These are phyloP conservation scores for Tylopilus rubrobrunneus DNA, from an alignment of 768 basidiomycete genomes.

Conservation along the genomic window DNA sequence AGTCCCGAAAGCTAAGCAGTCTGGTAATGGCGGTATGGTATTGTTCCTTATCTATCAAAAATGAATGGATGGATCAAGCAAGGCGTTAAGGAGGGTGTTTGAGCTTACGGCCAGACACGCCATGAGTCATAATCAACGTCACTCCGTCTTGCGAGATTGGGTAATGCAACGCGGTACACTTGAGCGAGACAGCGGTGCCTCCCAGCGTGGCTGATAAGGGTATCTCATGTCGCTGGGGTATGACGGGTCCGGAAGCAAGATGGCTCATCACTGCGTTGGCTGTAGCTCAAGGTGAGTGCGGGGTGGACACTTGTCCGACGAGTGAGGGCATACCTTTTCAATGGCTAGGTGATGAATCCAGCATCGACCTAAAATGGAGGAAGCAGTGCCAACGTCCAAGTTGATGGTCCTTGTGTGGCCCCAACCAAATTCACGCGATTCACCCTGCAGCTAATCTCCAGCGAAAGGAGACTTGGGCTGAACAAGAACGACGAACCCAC, in stretches of 20 bases:
- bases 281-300: neutral
- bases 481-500: no score
- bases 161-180: conserved; percentile 25
- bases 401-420: no score
- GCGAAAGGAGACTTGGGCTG: no score
- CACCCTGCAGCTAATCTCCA: no score
- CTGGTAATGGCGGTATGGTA: conserved; percentile 22
- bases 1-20: conserved; percentile 13
- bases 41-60: conserved; percentile 25
- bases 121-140: conserved; percentile 28
- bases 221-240: conserved; percentile 20
- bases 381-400: no score
- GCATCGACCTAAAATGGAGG: no score
- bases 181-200: conserved; percentile 9
- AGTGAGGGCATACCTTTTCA: neutral
- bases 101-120: conserved; percentile 25
- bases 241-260: neutral
- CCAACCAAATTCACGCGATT: no score
- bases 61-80: neutral
- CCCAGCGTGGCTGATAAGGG: conserved; percentile 15
- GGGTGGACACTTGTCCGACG: neutral
- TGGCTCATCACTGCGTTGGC: neutral
- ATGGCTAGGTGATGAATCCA: no score
- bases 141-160: conserved; percentile 20
- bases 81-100: neutral